Percentiles rank a stretch among this genome's conserved stretches.
Evolutionary conservation across 176 grass and related monocot species (phyloP).

Genomic region (Luzula sylvatica): DNA sequence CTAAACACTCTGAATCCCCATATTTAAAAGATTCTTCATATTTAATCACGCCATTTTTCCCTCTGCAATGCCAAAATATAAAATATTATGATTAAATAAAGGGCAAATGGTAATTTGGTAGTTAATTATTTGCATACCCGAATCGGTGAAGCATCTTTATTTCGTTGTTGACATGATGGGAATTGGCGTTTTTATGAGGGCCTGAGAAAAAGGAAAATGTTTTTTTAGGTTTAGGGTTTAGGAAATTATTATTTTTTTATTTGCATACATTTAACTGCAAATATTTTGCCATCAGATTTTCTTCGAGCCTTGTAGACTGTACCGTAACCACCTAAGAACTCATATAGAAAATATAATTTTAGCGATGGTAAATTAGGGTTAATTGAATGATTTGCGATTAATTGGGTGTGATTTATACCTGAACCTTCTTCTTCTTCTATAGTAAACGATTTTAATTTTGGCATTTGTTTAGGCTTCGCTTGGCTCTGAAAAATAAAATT

Average conservation of each 20-base stretch:
- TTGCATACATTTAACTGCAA: conserved; percentile 92
- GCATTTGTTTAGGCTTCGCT: conserved; percentile 38
- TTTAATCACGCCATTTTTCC: conserved; percentile 55
- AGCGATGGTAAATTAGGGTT: background rate
- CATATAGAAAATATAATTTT: background rate
- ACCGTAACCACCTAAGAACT: conserved; percentile 69
- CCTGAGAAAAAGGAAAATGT: conserved; percentile 26
- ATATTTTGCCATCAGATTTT: conserved; percentile 47
- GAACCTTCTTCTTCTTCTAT: conserved; percentile 96
- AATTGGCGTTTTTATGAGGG: conserved; percentile 74
- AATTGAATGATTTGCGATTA: background rate
- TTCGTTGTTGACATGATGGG: conserved; percentile 86
- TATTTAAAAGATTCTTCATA: conserved; percentile 53
- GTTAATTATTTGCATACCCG: conserved; percentile 61
- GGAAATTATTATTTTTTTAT: conserved; percentile 2
- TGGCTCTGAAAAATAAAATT: conserved; percentile 37
- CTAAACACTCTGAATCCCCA: conserved; percentile 67
- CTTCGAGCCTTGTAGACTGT: conserved; percentile 76
- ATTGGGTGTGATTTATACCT: conserved; percentile 32
- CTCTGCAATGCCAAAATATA: conserved; percentile 38
- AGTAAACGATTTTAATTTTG: conserved; percentile 51
- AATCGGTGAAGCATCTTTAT: conserved; percentile 80
- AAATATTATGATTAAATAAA: conserved; percentile 1
- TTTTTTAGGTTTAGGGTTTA: background rate
- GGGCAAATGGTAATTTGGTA: background rate